A percentile compares a stretch with the other conserved stretches of the same genome.
phyloP scores from a whole-genome alignment of 2,329 filamentous ascomycete genomes.

The Claviceps sp. region DNA sequence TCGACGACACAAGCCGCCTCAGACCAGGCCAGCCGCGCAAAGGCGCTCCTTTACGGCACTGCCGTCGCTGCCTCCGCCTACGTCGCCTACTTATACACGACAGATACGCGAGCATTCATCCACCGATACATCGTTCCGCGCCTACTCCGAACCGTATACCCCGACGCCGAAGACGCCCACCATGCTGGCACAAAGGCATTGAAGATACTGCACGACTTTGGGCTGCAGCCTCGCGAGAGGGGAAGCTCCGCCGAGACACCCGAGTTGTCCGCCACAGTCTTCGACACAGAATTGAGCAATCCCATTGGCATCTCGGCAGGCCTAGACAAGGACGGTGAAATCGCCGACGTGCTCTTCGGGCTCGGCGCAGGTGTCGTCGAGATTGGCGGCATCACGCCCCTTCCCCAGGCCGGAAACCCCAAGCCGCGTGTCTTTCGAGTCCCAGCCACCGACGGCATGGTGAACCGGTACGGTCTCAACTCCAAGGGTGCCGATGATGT shows the following conservation, averaged over 20 bases:
- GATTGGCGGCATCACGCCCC: slow-evolving; percentile 77
- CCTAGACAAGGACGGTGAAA: slow-evolving; percentile 85
- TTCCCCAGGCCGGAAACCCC: slow-evolving; percentile 79
- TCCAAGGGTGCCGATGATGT: slow-evolving; percentile 80
- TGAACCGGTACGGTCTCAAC: slow-evolving; percentile 95
- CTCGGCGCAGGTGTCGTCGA: slow-evolving; percentile 81
- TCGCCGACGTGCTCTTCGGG: slow-evolving; percentile 72
- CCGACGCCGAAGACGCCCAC: slow-evolving; percentile 87
- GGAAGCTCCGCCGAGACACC: slow-evolving; percentile 25
- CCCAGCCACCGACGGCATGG: slow-evolving; percentile 68
- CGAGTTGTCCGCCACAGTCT: slow-evolving; percentile 40
- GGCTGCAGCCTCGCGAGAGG: slow-evolving; percentile 72
- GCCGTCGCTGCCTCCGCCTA: slow-evolving; percentile 28
- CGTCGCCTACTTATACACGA: slow-evolving; percentile 52
- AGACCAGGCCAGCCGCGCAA: slow-evolving; percentile 18
- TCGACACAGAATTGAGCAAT: slow-evolving; percentile 65
- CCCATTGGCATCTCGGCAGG: slow-evolving; percentile 92
- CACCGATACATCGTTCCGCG: slow-evolving; percentile 57
- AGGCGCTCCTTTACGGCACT: slow-evolving; percentile 26
- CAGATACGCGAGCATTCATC: slow-evolving; percentile 58
- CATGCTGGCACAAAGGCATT: slow-evolving; percentile 60
- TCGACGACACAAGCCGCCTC: slow-evolving; percentile 15
- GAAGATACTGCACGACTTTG: slow-evolving; percentile 58
- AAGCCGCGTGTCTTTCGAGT: slow-evolving; percentile 81
- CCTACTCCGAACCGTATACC: slow-evolving; percentile 49